Evolutionary conservation across 345 rosid genomes (phyloP).

Genomic region (Sapria himalayana): DNA sequence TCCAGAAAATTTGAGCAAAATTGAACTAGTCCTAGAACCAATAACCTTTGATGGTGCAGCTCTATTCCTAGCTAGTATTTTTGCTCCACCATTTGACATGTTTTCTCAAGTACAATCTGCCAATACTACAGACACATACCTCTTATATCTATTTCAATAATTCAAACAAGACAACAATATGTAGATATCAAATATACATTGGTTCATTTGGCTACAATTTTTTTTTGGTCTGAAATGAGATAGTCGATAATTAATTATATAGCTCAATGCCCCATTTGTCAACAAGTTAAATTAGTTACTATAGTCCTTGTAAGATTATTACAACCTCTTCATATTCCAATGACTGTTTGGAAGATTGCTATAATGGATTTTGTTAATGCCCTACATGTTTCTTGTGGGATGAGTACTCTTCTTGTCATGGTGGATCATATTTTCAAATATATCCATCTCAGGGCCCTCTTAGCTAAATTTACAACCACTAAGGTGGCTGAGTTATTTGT

Average conservation of each 20-base stretch:
- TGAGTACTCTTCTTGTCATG: not conserved
- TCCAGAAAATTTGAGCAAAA: no score
- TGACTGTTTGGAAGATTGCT: no score
- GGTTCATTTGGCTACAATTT: not conserved
- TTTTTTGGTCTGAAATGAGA: not conserved
- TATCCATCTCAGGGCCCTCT: not conserved
- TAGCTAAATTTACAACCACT: not conserved
- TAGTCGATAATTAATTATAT: not conserved
- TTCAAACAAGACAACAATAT: not conserved
- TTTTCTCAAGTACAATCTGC: not conserved
- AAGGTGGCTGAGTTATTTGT: not conserved
- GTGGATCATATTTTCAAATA: not conserved
- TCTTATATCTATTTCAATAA: not conserved
- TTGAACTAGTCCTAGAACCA: no score
- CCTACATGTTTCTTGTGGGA: not conserved
- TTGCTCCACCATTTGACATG: not conserved
- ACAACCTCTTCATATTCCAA: not conserved
- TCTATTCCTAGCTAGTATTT: no score
- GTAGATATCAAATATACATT: not conserved
- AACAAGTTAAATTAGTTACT: not conserved
- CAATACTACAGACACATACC: not conserved
- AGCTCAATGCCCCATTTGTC: not conserved
- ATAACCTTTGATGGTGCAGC: no score
- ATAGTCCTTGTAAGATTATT: not conserved
- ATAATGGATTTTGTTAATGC: constrained; percentile 3